Conservation (phyloP, 176 grass and related monocot species). For the Phyllostachys edulis region DNA sequence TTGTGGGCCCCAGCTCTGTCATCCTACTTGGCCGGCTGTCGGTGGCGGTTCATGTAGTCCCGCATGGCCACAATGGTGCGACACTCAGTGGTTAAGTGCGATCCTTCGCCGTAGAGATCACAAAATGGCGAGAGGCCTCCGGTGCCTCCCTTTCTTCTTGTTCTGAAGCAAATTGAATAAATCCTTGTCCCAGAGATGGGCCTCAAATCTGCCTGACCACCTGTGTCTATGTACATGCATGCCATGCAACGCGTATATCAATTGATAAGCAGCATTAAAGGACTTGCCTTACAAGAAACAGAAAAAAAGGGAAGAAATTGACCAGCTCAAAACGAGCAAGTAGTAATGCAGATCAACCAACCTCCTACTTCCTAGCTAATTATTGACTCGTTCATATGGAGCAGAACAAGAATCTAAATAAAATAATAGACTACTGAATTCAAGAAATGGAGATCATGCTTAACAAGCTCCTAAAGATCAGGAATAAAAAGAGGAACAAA, state of each 20-base stretch:
- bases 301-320: neutral
- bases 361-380: neutral
- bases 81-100: too few relatives aligned
- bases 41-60: too few relatives aligned
- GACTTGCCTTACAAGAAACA: neutral
- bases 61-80: too few relatives aligned
- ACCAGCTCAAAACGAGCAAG: neutral
- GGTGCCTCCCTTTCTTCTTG: conserved; percentile 98
- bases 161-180: conserved; percentile 57
- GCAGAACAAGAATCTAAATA: neutral
- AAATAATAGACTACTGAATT: neutral
- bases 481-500: neutral
- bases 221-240: conserved; percentile 69
- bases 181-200: conserved; percentile 90
- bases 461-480: neutral
- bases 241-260: conserved; percentile 32
- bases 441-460: conserved; percentile 11
- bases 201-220: conserved; percentile 84
- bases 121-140: too few relatives aligned
- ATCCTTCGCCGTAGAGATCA: too few relatives aligned
- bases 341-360: conserved; percentile 36
- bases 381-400: neutral
- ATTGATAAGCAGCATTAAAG: conserved; percentile 23
- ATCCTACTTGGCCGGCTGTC: too few relatives aligned
- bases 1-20: too few relatives aligned